Percentiles rank a stretch among this genome's conserved stretches.
Evolutionary conservation across 768 basidiomycete genomes (phyloP).

Genomic region (Chiua virens): DNA sequence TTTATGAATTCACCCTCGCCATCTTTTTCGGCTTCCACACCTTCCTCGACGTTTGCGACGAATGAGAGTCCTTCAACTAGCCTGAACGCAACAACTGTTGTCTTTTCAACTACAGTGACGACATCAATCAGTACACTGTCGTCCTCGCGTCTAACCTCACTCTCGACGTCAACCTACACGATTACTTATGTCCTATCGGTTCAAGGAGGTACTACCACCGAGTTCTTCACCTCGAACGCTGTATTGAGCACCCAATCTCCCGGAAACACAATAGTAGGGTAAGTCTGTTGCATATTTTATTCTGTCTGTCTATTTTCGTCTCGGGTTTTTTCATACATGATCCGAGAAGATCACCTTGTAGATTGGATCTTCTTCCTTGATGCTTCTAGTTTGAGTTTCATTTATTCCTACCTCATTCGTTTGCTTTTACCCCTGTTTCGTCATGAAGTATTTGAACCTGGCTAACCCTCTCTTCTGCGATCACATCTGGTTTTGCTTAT

Average conservation of each 20-base stretch:
- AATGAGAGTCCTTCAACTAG: background rate
- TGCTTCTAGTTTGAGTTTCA: slow-evolving; percentile 4
- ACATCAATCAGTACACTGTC: background rate
- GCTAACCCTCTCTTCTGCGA: slow-evolving; percentile 19
- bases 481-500: slow-evolving; percentile 15
- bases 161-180: slow-evolving; percentile 19
- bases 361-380: slow-evolving; percentile 3
- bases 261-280: slow-evolving; percentile 11
- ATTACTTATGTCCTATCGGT: slow-evolving; percentile 17
- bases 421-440: slow-evolving; percentile 17
- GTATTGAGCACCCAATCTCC: slow-evolving; percentile 25
- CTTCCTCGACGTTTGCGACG: background rate
- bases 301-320: background rate
- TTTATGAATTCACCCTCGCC: background rate
- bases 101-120: slow-evolving; percentile 16
- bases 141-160: background rate
- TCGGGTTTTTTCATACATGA: background rate
- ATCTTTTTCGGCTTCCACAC: background rate
- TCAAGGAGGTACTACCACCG: slow-evolving; percentile 14
- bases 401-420: background rate
- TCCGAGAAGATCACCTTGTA: slow-evolving; percentile 9
- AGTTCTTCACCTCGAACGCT: slow-evolving; percentile 18
- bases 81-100: slow-evolving; percentile 9
- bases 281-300: slow-evolving; percentile 4
- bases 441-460: slow-evolving; percentile 12